Base-by-base conservation (phyloP, 768 basidiomycete species). In the Cubamyces lactineus region DNA sequence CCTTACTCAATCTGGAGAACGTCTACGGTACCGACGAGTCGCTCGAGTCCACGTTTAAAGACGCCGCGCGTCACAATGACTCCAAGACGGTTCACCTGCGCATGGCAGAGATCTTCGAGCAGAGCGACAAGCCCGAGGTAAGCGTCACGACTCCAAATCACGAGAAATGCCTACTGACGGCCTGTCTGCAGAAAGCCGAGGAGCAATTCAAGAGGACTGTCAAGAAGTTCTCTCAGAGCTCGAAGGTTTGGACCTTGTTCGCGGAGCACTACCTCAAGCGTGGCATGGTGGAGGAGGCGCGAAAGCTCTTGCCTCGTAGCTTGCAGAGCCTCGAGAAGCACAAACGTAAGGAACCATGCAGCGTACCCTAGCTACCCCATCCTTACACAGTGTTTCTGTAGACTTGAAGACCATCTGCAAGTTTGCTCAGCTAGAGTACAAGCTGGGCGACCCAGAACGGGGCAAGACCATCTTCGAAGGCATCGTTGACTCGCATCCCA, bases 401-500 rank as follows among this genome's bases (percentile, higher is more conserved):
- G 96, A 99, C 73, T 77, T 98, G 71, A 96, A 98, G 78, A 96
- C 92, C 0, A 96, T 98, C 68, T 90, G 93, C 56, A 91, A 90
- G 70, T 98, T 98, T 73, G 96, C 96, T 2, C 89, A 95, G 67
- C 79, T 98, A 19, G 97, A 99, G 73, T 99, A 98, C 76, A 96
- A 91, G 72, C 79, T 88, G 30, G 97, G 95, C 2, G 97, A 98
- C 67, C 80, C 92, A 1, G 97, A 99, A 73, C 86, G 97, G 49
- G 97, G 96, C 28, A 91, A 91, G 72, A 99, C 96, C 0, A 82
- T 99, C 53, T 98, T 97, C 63, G 96, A 98, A 72, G 97, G 96
- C 46, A 92, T 99, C 65, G 79, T 98, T 46, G 96, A 97, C 75
- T 93, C 92, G 15, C 94, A 98, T 77, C 89, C 94, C 3, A 98